Conservation (phyloP, 2,329 filamentous ascomycete genomes). For the Hypomyces perniciosus region DNA sequence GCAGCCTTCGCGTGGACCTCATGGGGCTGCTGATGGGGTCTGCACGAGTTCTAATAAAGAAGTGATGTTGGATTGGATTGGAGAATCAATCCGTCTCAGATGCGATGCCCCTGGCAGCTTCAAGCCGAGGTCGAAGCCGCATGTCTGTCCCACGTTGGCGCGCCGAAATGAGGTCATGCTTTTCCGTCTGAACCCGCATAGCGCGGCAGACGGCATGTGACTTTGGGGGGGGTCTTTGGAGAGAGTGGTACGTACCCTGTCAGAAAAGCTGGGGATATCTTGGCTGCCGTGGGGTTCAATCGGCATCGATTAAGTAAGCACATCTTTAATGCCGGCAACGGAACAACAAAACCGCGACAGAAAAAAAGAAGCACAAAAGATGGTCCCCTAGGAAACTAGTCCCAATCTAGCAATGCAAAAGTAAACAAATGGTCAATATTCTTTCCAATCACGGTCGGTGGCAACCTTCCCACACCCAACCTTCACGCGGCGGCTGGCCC, state of each 20-base stretch:
- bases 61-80: neutral
- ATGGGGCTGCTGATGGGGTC: slow-evolving; percentile 1
- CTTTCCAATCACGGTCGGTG: slow-evolving; percentile 2
- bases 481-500: slow-evolving; percentile 10
- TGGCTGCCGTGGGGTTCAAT: neutral
- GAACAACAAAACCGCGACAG: slow-evolving; percentile 7
- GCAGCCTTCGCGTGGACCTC: no score
- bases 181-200: neutral
- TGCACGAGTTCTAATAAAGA: neutral
- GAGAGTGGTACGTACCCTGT: neutral
- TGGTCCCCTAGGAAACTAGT: neutral
- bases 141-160: slow-evolving; percentile 7
- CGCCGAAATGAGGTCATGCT: slow-evolving; percentile 21
- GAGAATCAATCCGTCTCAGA: neutral
- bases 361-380: neutral
- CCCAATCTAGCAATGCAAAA: neutral
- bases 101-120: slow-evolving; percentile 6
- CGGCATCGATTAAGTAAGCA: neutral
- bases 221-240: slow-evolving; percentile 20
- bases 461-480: neutral
- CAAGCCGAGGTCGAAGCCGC: slow-evolving; percentile 10
- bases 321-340: neutral
- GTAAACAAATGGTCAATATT: neutral
- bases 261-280: neutral
- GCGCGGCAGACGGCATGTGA: slow-evolving; percentile 20